Conservation (phyloP, 805 yeast genomes). For the Saccharomycopsis selenospora region DNA sequence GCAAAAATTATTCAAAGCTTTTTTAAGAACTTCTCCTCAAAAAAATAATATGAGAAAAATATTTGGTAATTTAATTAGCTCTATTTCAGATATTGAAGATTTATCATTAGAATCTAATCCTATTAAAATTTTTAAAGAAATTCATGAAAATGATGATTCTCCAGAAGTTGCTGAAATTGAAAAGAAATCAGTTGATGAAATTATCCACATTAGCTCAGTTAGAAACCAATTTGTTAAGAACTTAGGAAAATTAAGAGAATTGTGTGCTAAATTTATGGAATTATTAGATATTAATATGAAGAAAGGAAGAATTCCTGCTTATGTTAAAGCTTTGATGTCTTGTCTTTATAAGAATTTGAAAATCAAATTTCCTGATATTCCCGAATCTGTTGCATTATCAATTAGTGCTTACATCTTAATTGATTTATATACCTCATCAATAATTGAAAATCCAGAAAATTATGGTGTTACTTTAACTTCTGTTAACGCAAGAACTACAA, state of each 20-base stretch:
- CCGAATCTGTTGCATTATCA: conserved; percentile 43
- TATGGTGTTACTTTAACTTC: conserved; percentile 40
- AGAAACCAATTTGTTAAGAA: conserved; percentile 43
- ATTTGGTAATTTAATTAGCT: conserved; percentile 33
- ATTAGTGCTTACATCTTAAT: conserved; percentile 60
- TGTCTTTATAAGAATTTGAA: conserved; percentile 36
- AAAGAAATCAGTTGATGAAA: conserved; percentile 24
- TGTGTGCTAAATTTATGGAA: conserved; percentile 36
- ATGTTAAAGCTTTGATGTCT: conserved; percentile 26
- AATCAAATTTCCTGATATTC: conserved; percentile 43
- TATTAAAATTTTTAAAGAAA: conserved; percentile 40
- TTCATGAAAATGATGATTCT: conserved; percentile 24
- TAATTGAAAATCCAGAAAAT: conserved; percentile 37
- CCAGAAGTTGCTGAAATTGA: not conserved
- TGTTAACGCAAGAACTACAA: conserved; percentile 14
- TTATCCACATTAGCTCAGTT: conserved; percentile 42
- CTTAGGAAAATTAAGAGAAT: conserved; percentile 42
- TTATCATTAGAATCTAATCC: conserved; percentile 81
- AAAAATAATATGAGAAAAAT: conserved; percentile 28
- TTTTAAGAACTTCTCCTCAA: conserved; percentile 33
- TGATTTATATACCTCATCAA: conserved; percentile 42
- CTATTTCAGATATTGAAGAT: conserved; percentile 30
- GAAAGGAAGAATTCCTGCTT: conserved; percentile 26
- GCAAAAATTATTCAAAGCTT: conserved; percentile 35
- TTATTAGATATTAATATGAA: conserved; percentile 24